These are phyloP conservation scores for Rhinocladiella mackenziei DNA, from an alignment of 2,329 filamentous ascomycete species.

Conservation along the genomic window DNA sequence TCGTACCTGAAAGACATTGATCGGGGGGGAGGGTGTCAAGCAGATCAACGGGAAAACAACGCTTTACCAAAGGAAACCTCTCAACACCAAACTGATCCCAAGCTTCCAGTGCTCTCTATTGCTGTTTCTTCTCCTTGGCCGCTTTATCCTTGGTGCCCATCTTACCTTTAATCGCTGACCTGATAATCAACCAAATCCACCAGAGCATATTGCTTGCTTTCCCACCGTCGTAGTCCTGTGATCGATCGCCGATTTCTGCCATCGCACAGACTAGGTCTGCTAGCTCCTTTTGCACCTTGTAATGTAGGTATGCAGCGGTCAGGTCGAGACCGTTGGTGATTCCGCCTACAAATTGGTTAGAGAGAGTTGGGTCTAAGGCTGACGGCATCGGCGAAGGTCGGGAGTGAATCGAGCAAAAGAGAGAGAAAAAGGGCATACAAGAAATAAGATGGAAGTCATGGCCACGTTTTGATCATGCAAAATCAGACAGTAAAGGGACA, in stretches of 20 bases:
- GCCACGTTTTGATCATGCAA: background rate
- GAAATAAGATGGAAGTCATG: background rate
- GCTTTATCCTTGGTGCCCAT: background rate
- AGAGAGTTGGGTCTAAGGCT: background rate
- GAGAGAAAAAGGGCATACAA: background rate
- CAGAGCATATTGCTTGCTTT: slow-evolving; percentile 13
- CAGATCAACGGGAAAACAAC: no score
- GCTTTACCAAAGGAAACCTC: no score
- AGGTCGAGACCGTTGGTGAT: slow-evolving; percentile 36
- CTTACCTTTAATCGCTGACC: slow-evolving; percentile 10
- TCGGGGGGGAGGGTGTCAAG: no score
- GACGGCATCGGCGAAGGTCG: background rate
- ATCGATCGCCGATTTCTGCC: slow-evolving; percentile 35
- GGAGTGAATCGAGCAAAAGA: slow-evolving; percentile 1
- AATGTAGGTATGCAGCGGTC: slow-evolving; percentile 32
- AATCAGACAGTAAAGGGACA: no score
- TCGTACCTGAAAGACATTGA: no score
- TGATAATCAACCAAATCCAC: slow-evolving; percentile 18
- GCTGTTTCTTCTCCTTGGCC: no score
- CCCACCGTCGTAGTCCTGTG: slow-evolving; percentile 30
- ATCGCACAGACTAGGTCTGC: slow-evolving; percentile 35
- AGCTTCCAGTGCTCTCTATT: no score
- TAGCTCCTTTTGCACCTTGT: slow-evolving; percentile 31
- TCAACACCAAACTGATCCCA: no score
- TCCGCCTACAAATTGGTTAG: slow-evolving; percentile 8